Evolutionary conservation across 2,329 filamentous ascomycete genomes (phyloP).

Genomic region (Pestalotiopsis sp.): DNA sequence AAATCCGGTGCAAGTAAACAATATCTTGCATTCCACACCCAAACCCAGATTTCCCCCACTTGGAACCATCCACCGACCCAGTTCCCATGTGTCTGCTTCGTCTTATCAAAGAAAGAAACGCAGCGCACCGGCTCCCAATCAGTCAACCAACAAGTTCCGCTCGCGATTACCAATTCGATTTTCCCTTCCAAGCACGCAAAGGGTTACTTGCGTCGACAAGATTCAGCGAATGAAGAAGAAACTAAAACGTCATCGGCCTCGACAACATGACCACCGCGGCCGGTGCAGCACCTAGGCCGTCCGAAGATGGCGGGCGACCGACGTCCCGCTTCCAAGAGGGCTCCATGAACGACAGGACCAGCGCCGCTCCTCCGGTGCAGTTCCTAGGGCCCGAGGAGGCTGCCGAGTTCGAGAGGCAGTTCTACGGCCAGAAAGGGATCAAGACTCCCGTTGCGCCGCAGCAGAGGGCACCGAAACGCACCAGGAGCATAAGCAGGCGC

Average conservation of each 20-base stretch:
- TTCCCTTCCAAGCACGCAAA: not conserved
- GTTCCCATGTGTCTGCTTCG: not conserved
- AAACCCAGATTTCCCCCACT: not conserved
- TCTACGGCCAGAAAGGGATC: constrained; percentile 22
- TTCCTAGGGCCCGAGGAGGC: constrained; percentile 54
- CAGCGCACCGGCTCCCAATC: not conserved
- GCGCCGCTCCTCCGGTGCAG: constrained; percentile 68
- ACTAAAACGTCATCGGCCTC: not conserved
- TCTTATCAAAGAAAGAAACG: too few species aligned
- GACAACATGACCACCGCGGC: constrained; percentile 22
- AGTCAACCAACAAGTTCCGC: not conserved
- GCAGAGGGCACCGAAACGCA: not conserved
- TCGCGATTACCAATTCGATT: not conserved
- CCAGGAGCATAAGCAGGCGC: constrained; percentile 5
- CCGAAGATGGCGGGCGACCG: constrained; percentile 25
- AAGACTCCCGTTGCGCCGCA: not conserved
- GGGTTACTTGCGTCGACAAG: not conserved
- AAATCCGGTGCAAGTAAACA: not conserved
- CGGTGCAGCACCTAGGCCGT: constrained; percentile 22
- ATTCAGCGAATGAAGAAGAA: not conserved
- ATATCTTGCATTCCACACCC: not conserved
- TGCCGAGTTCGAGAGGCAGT: constrained; percentile 31
- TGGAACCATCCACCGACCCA: not conserved
- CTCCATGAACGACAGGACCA: constrained; percentile 82
- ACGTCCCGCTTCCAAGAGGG: constrained; percentile 69